Conservation (phyloP, 495 filamentous ascomycete species). For the Annulohypoxylon nitens region DNA sequence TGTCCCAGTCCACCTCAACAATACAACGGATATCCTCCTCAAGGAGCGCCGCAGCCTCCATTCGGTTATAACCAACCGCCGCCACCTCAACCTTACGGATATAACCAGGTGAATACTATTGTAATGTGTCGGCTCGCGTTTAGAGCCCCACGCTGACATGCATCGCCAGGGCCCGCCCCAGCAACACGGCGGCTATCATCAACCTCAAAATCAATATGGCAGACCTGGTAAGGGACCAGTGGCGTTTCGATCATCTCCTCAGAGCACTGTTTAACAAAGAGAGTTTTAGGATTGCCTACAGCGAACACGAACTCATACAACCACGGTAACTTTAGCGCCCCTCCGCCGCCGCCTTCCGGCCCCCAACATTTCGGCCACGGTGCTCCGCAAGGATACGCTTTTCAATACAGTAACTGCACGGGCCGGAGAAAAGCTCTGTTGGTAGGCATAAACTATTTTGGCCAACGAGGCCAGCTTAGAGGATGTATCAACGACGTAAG, state of each 20-base stretch:
- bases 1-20: conserved; percentile 45
- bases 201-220: conserved; percentile 56
- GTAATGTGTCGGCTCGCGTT: conserved; percentile 47
- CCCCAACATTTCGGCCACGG: conserved; percentile 80
- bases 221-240: conserved; percentile 56
- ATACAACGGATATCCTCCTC: conserved; percentile 58
- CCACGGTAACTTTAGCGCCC: conserved; percentile 65
- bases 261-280: conserved; percentile 8
- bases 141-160: conserved; percentile 37
- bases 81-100: conserved; percentile 55
- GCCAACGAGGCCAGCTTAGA: conserved; percentile 88
- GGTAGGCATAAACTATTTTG: conserved; percentile 98
- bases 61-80: conserved; percentile 64
- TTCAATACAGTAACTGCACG: conserved; percentile 93
- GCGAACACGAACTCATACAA: conserved; percentile 65
- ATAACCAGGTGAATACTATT: conserved; percentile 48
- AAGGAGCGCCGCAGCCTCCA: conserved; percentile 47
- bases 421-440: conserved; percentile 91
- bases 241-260: background rate
- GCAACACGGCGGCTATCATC: conserved; percentile 57
- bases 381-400: conserved; percentile 82
- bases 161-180: conserved; percentile 56
- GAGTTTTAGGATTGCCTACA: conserved; percentile 56
- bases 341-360: conserved; percentile 70
- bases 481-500: conserved; percentile 99